Conservation (phyloP, 2,329 filamentous ascomycete genomes). For the Lecanicillium sp. region DNA sequence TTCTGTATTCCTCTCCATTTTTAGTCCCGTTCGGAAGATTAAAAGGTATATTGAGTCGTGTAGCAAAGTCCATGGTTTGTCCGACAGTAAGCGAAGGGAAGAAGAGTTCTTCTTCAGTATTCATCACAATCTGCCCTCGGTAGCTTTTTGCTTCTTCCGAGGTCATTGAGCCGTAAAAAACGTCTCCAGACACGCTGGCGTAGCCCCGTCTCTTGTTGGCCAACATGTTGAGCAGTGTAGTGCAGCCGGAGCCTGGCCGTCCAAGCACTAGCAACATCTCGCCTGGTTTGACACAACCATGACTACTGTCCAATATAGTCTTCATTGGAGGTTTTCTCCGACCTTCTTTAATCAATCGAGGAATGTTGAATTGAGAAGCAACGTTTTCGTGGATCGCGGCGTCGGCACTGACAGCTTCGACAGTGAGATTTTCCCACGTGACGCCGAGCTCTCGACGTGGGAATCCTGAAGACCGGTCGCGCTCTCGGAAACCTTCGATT, state of each 20-base stretch:
- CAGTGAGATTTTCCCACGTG: conserved; percentile 56
- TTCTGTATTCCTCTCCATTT: conserved; percentile 35
- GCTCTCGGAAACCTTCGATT: conserved; percentile 32
- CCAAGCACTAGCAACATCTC: conserved; percentile 66
- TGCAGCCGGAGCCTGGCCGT: conserved; percentile 61
- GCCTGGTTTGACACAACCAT: conserved; percentile 63
- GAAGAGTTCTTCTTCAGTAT: conserved; percentile 58
- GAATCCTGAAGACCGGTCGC: conserved; percentile 35
- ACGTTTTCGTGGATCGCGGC: conserved; percentile 60
- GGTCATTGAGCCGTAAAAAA: conserved; percentile 45
- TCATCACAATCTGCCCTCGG: conserved; percentile 54
- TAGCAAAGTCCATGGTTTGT: conserved; percentile 64
- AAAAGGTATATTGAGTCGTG: conserved; percentile 47
- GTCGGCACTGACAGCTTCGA: conserved; percentile 52
- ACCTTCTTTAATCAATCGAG: conserved; percentile 42
- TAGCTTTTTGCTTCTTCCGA: conserved; percentile 41
- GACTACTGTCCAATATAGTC: conserved; percentile 56
- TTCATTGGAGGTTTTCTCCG: conserved; percentile 48
- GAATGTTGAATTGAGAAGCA: conserved; percentile 48
- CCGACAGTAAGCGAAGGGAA: conserved; percentile 65
- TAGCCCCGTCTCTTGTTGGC: conserved; percentile 56
- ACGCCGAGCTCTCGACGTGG: conserved; percentile 48
- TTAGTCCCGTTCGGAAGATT: conserved; percentile 33
- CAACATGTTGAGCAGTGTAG: conserved; percentile 61
- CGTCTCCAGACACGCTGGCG: conserved; percentile 47